Evolutionary conservation across 345 rosid genomes (phyloP).

Genomic region (Rhodamnia argentea): DNA sequence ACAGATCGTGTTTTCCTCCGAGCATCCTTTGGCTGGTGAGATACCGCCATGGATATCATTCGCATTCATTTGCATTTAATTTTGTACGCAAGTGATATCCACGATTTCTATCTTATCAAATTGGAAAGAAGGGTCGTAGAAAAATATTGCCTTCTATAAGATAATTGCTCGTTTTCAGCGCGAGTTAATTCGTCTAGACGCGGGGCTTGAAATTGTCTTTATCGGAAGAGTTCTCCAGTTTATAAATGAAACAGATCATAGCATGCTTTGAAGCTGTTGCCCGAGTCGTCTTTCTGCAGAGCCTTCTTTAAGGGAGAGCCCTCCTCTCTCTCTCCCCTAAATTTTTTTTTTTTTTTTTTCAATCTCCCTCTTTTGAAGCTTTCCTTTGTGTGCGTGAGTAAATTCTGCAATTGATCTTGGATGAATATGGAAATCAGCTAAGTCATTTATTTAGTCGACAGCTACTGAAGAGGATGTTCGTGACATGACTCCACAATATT

Average conservation of each 20-base stretch:
- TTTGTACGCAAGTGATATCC: not conserved
- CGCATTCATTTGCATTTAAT: not conserved
- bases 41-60: not conserved
- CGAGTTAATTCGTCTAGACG: not conserved
- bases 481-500: too few species aligned
- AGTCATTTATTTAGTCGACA: too few species aligned
- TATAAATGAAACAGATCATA: not conserved
- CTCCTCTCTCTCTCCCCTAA: too few species aligned
- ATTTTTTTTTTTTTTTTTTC: too few species aligned
- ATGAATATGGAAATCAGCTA: too few species aligned
- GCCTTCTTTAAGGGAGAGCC: too few species aligned
- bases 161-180: not conserved
- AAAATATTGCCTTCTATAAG: not conserved
- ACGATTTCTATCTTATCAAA: not conserved
- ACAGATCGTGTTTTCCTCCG: not conserved
- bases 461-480: too few species aligned
- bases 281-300: too few species aligned
- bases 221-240: not conserved
- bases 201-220: not conserved
- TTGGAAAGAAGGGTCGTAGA: not conserved
- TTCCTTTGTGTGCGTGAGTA: too few species aligned
- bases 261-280: too few species aligned
- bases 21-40: not conserved
- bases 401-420: too few species aligned
- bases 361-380: too few species aligned